A percentile compares a stretch with the other conserved stretches of the same genome.
These are phyloP conservation scores for Kalanchoe fedtschenkoi DNA, from an alignment of 164 flowering plant genomes.

Conservation along the genomic window DNA sequence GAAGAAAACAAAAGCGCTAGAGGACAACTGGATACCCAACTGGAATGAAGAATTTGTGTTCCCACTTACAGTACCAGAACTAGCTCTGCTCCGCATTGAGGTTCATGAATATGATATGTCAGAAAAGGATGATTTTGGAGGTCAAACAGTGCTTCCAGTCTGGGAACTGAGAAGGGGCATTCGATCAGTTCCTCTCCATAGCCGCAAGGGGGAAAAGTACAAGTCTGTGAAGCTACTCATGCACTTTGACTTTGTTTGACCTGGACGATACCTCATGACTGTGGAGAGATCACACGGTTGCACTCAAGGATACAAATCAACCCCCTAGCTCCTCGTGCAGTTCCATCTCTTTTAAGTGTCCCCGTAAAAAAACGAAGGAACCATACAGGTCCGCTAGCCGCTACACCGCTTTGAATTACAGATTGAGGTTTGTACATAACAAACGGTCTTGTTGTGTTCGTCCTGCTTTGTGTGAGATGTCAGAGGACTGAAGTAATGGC, in stretches of 20 bases:
- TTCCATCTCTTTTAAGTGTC: no score
- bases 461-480: neutral
- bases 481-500: neutral
- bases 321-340: neutral
- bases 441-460: neutral
- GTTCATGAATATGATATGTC: constrained; percentile 74
- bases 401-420: neutral
- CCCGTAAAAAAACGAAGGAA: no score
- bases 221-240: constrained; percentile 59
- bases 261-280: neutral
- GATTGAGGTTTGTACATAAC: neutral
- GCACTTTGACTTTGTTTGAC: constrained; percentile 52
- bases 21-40: constrained; percentile 58
- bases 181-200: constrained; percentile 49
- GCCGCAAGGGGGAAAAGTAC: constrained; percentile 52
- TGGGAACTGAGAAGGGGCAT: constrained; percentile 57
- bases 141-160: constrained; percentile 64
- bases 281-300: neutral
- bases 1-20: constrained; percentile 58
- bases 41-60: constrained; percentile 70
- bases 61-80: constrained; percentile 67
- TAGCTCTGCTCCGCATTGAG: constrained; percentile 66
- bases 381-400: no score
- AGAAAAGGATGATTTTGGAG: constrained; percentile 75
- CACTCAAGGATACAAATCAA: neutral